Evolutionary conservation across 495 filamentous ascomycete genomes (phyloP), one percentile per base, ranked within the genome.

Genomic region (Hypoxylon intermedium): DNA sequence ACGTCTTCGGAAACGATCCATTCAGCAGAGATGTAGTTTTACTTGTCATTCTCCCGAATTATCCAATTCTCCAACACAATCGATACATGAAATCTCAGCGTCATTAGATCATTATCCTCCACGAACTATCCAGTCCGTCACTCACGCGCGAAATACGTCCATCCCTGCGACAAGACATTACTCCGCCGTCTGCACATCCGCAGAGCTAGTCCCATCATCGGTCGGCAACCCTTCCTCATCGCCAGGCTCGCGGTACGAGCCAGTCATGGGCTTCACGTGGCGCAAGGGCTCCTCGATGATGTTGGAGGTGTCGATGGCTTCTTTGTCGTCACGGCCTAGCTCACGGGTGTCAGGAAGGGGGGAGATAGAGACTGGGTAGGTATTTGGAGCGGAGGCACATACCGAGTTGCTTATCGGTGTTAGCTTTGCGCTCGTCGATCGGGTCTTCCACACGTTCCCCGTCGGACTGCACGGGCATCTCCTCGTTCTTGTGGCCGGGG

Each of bases 381-480:
- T 45, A 45, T 11, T 41, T 11, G n/a, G 30, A 47, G 1, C 12
- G 20, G 42, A 18, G 9, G 18, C 9, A 71, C 74, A 19, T 73
- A 87, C 83, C 75, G 2, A 87, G 67, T 28, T 76, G 71, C 53
- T 74, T 68, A 58, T 85, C 81, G 5, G 76, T 74, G 56, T 87
- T 80, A 0, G 80, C 80, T 3, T 67, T 72, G 1, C 33, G 73
- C 9, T 71, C 63, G 28, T 79, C 60, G n/a, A 80, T 76, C 5
- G 76, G 74, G 31, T 83, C 81, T 31, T 83, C 78, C 0, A 86
- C 73, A 0, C 64, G 65, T 34, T 67, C 77, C 4, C 77, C 65
- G 52, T 86, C 84, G 13, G 75, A 75, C 30, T 81, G 70, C 5
- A 86, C 82, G 13, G 79, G 83, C n/a, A 85, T 71, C 2, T 77